phyloP scores from a whole-genome alignment of 2,329 filamentous ascomycete genomes.

The Neurospora crassa region DNA sequence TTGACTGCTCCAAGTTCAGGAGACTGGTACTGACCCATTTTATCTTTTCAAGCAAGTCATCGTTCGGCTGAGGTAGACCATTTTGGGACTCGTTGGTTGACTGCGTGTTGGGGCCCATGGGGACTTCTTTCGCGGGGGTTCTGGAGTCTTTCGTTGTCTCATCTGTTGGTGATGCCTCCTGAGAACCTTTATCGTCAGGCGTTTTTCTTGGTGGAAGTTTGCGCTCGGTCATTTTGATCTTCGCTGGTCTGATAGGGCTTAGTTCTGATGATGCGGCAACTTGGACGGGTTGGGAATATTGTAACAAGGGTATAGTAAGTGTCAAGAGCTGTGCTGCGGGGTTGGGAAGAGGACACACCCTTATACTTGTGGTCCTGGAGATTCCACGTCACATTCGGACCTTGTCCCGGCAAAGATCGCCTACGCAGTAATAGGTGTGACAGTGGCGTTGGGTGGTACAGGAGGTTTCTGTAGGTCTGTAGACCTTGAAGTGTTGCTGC shows the following conservation, averaged over 20 bases:
- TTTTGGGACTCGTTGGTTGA: not conserved
- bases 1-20: no score
- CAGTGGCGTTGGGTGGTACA: not conserved
- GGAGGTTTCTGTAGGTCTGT: not conserved
- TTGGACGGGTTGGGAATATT: not conserved
- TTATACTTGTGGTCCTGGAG: slow-evolving; percentile 9
- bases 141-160: not conserved
- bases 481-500: not conserved
- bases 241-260: not conserved
- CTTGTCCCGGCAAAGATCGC: not conserved
- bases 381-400: slow-evolving; percentile 15
- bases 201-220: not conserved
- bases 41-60: not conserved
- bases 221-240: not conserved
- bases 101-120: not conserved
- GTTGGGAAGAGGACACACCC: not conserved
- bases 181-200: not conserved
- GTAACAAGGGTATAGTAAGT: no score
- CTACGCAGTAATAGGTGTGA: not conserved
- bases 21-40: not conserved
- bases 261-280: not conserved
- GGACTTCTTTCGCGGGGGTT: not conserved
- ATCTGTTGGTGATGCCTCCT: not conserved
- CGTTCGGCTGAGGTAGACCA: not conserved
- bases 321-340: not conserved